Conservation (phyloP, 768 basidiomycete genomes). For the Leccinum longicurvipes region DNA sequence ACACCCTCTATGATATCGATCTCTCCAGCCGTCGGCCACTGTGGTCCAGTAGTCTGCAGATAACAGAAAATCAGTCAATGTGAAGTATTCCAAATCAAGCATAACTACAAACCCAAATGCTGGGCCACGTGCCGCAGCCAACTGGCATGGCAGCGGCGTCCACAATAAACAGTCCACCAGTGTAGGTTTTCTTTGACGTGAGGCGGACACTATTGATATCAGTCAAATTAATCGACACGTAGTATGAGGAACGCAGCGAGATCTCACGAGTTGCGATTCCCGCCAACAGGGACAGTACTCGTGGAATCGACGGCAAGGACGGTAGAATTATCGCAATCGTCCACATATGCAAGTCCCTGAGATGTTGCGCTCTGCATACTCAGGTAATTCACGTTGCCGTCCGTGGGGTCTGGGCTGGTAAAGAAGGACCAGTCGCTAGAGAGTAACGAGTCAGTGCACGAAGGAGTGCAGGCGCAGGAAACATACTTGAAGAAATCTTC, state of each 20-base stretch:
- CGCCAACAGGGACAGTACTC: conserved; percentile 45
- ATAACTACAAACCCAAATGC: conserved; percentile 44
- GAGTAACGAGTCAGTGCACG: not conserved
- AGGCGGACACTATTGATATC: conserved; percentile 56
- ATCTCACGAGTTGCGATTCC: conserved; percentile 52
- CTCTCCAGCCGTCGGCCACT: conserved; percentile 57
- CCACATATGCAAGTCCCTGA: conserved; percentile 59
- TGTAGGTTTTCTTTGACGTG: conserved; percentile 57
- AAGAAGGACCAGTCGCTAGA: conserved; percentile 71
- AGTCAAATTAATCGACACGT: conserved; percentile 1
- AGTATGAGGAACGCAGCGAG: not conserved
- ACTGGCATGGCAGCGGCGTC: conserved; percentile 70
- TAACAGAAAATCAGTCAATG: not conserved
- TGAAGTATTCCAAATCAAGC: not conserved
- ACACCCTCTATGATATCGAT: conserved; percentile 78
- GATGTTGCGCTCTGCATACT: conserved; percentile 42
- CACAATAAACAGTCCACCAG: conserved; percentile 69
- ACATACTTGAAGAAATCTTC: conserved; percentile 57
- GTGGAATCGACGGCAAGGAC: conserved; percentile 63
- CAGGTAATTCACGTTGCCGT: conserved; percentile 65
- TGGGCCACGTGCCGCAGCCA: conserved; percentile 63
- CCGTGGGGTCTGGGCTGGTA: conserved; percentile 60
- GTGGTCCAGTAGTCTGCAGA: conserved; percentile 41
- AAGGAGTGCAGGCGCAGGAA: not conserved
- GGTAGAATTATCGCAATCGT: conserved; percentile 49